Conservation (phyloP, 2,329 filamentous ascomycete genomes). For the Trichoderma hamatum region DNA sequence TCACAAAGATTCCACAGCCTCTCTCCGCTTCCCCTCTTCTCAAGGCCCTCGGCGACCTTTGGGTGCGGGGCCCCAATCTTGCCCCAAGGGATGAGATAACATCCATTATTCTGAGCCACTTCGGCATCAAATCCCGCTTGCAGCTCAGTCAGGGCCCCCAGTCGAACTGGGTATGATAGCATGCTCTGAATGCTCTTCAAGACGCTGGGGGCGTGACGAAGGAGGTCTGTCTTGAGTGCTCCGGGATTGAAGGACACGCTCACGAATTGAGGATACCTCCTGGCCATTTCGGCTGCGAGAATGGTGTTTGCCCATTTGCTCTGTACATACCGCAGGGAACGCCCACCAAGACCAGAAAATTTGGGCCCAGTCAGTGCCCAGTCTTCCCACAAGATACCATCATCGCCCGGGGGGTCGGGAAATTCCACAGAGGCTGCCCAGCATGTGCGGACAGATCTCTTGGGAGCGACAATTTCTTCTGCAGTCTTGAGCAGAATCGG, state of each 20-base stretch:
- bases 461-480: background rate
- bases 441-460: background rate
- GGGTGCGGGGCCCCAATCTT: background rate
- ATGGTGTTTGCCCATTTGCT: slow-evolving; percentile 14
- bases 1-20: slow-evolving; percentile 19
- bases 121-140: slow-evolving; percentile 40
- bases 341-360: slow-evolving; percentile 31
- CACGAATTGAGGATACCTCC: slow-evolving; percentile 28
- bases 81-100: slow-evolving; percentile 1
- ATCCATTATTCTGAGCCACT: background rate
- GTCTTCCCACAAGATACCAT: slow-evolving; percentile 37
- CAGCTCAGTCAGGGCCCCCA: slow-evolving; percentile 50
- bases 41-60: background rate
- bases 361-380: background rate
- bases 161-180: slow-evolving; percentile 30
- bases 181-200: background rate
- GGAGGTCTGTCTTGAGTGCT: slow-evolving; percentile 5
- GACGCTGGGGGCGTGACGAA: slow-evolving; percentile 1
- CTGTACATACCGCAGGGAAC: slow-evolving; percentile 6
- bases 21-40: slow-evolving; percentile 4
- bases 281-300: slow-evolving; percentile 22
- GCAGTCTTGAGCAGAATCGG: slow-evolving; percentile 39
- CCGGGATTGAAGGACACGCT: slow-evolving; percentile 26
- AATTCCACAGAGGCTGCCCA: background rate
- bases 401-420: slow-evolving; percentile 34